phyloP scores from a whole-genome alignment of 768 basidiomycete species.

The Trametes meyenii region DNA sequence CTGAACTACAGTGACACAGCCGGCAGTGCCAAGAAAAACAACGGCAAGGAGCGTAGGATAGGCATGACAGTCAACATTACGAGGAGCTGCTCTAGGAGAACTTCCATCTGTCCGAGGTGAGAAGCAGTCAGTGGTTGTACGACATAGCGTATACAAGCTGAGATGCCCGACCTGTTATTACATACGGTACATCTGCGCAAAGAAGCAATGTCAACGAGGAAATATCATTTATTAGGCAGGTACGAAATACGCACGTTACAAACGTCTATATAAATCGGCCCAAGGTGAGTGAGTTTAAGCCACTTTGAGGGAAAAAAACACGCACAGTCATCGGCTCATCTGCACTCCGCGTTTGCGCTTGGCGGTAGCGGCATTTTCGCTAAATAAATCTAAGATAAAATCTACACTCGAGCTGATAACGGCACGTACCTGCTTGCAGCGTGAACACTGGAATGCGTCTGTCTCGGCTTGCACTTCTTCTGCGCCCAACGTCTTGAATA shows the following conservation, averaged over 20 bases:
- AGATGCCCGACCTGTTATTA: slow-evolving; percentile 50
- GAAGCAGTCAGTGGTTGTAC: neutral
- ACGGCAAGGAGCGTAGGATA: neutral
- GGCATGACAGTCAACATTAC: neutral
- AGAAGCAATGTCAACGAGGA: slow-evolving; percentile 7
- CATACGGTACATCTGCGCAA: slow-evolving; percentile 63
- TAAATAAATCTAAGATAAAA: slow-evolving; percentile 29
- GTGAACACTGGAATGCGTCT: slow-evolving; percentile 94
- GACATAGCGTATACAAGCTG: neutral
- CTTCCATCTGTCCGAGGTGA: slow-evolving; percentile 51
- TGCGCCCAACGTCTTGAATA: slow-evolving; percentile 90
- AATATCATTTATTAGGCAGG: slow-evolving; percentile 2
- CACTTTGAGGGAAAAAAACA: slow-evolving; percentile 19
- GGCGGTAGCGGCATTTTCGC: slow-evolving; percentile 90
- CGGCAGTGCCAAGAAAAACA: neutral
- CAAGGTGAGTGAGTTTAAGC: neutral
- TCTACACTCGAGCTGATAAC: neutral
- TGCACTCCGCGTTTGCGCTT: slow-evolving; percentile 96
- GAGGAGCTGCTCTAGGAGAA: slow-evolving; percentile 48
- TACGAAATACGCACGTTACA: slow-evolving; percentile 63
- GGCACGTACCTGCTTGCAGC: slow-evolving; percentile 83
- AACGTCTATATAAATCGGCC: slow-evolving; percentile 60
- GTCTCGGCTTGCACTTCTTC: slow-evolving; percentile 92
- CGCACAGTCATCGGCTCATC: slow-evolving; percentile 98
- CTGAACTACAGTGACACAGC: neutral